A percentile compares a stretch with the other conserved stretches of the same genome.
Conservation (phyloP, 148 eudicot genomes). For the Rhododendron mucronatum region DNA sequence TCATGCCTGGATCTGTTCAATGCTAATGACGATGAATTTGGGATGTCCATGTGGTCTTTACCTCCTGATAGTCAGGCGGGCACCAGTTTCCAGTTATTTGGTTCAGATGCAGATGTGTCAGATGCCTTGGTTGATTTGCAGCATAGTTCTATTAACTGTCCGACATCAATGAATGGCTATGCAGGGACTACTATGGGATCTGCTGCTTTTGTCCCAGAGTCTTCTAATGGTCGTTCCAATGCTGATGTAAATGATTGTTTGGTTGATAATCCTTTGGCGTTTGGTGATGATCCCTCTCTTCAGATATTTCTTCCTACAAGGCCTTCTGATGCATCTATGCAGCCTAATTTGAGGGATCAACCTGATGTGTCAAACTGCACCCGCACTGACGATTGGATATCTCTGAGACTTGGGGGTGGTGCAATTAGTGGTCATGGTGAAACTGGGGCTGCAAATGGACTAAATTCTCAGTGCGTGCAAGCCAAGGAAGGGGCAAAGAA, state of each 20-base stretch:
- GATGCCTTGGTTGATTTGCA: conserved; percentile 54
- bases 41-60: conserved; percentile 62
- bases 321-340: conserved; percentile 54
- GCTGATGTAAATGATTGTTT: conserved; percentile 57
- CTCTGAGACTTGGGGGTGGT: conserved; percentile 84
- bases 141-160: conserved; percentile 43
- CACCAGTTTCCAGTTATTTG: conserved; percentile 73
- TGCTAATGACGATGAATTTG: conserved; percentile 60
- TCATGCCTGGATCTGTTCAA: conserved; percentile 61
- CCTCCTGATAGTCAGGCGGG: conserved; percentile 58
- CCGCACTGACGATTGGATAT: conserved; percentile 80
- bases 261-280: conserved; percentile 71
- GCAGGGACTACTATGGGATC: conserved; percentile 47
- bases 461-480: conserved; percentile 34
- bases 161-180: conserved; percentile 53
- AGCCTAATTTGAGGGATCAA: conserved; percentile 44
- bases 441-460: conserved; percentile 34
- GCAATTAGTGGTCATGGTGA: conserved; percentile 32
- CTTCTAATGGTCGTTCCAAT: conserved; percentile 37
- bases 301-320: conserved; percentile 88
- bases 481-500: conserved; percentile 43
- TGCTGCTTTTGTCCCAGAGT: conserved; percentile 37
- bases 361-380: conserved; percentile 53
- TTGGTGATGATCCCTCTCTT: conserved; percentile 85
- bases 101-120: conserved; percentile 60